Evolutionary conservation across 108 stramenopile genomes (phyloP), one percentile per base, ranked within the genome.

Genomic region (Heterococcus sp.): DNA sequence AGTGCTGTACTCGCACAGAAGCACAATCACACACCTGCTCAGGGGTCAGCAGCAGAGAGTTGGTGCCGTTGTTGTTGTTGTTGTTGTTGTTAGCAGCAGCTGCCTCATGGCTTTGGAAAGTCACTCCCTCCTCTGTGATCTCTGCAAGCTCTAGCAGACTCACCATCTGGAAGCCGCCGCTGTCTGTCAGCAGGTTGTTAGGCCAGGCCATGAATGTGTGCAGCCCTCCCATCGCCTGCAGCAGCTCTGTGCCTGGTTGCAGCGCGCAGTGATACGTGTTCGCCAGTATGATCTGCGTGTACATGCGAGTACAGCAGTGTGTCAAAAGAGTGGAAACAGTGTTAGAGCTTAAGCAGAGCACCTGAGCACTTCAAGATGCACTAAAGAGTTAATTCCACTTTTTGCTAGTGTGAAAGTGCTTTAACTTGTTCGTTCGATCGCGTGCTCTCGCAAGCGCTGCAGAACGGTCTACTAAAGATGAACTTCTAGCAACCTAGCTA

Each of bases 101-200:
- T n/a, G n/a, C n/a, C n/a, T n/a, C n/a, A n/a, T n/a, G 97, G 68
- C 87, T 91, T 71, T 95, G 91, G 81, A 98, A 98, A n/a, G 88
- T 84, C 2, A 98, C 97, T 8, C 95, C 97, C 46, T 98, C 91
- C 88, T 98, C 97, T 2, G 93, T 95, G 66, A 98, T 93, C 72
- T 92, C 86, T 1, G 95, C 94, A 63, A 98, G 79, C 37, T 93
- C 90, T 4, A 93, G 87, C 78, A 98, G 85, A 0, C 93, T 93
- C 63, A 98, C 97, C 95, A 98, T 98, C 81, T 98, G 97, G 90
- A 98, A 98, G 0, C 97, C 97, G 32, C 97, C 97, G 64, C 91
- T 92, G 86, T 98, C 97, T 0, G 97, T 98, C 65, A 98, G 84
- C 74, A 89, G 35, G 73, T 91, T 91, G 34, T 90, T 63, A 68